Evolutionary conservation across 768 basidiomycete genomes (phyloP).

Genomic region (Xerocomellus intermedius): DNA sequence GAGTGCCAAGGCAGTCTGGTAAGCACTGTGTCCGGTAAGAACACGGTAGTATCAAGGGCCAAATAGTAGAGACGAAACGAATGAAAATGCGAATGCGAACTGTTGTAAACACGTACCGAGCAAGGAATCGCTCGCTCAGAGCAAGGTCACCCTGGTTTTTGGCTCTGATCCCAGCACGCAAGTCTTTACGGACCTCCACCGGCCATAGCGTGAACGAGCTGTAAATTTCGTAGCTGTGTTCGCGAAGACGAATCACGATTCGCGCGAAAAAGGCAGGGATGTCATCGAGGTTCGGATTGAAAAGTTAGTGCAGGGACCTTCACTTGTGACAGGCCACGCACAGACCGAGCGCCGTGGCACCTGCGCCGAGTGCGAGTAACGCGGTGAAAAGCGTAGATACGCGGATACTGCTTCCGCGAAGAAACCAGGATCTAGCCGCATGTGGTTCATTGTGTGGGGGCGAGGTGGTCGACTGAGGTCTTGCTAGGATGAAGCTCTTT

Average conservation of each 20-base stretch:
- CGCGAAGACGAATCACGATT: not conserved
- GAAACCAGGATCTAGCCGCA: not conserved
- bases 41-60: not conserved
- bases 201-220: constrained; percentile 66
- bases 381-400: constrained; percentile 40
- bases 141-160: constrained; percentile 55
- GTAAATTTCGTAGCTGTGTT: constrained; percentile 54
- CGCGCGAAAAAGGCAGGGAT: not conserved
- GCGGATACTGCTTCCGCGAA: constrained; percentile 24
- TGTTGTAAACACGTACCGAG: constrained; percentile 40
- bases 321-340: constrained; percentile 25
- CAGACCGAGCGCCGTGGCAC: constrained; percentile 44
- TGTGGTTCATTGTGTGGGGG: not conserved
- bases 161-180: constrained; percentile 64
- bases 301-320: not conserved
- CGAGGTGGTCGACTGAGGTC: constrained; percentile 13
- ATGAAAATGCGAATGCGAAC: not conserved
- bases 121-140: constrained; percentile 51
- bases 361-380: constrained; percentile 38
- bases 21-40: constrained; percentile 42
- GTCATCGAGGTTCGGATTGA: not conserved
- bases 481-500: not conserved
- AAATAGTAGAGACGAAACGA: no score
- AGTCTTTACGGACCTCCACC: constrained; percentile 54
- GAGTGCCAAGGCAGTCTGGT: constrained; percentile 49